A percentile compares a stretch with the other conserved stretches of the same genome.
Conservation (phyloP, 2,329 filamentous ascomycete species). For the Ophiostoma novo-ulmi region DNA sequence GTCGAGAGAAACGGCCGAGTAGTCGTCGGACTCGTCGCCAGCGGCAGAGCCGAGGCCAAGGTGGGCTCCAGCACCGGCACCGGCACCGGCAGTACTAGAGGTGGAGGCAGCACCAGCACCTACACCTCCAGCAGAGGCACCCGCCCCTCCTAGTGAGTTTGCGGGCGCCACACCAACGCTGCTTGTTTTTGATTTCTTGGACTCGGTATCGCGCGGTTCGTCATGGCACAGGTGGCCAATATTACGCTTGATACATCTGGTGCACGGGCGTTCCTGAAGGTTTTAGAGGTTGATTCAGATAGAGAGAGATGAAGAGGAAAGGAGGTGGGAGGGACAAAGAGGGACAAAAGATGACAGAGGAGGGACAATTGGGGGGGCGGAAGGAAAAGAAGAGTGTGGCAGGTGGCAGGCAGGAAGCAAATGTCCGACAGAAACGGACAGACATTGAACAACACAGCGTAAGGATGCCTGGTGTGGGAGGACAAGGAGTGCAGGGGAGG, state of each 20-base stretch:
- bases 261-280: constrained; percentile 84
- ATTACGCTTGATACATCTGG: constrained; percentile 95
- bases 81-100: background rate
- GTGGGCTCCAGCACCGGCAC: background rate
- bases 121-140: background rate
- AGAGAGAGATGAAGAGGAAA: background rate
- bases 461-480: constrained; percentile 23
- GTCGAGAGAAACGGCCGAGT: constrained; percentile 54
- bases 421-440: background rate
- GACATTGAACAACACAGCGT: constrained; percentile 29
- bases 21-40: constrained; percentile 44
- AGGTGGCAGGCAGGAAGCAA: background rate
- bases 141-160: constrained; percentile 41
- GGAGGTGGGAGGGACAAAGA: background rate
- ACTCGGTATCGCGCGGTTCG: constrained; percentile 78
- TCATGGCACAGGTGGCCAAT: constrained; percentile 98
- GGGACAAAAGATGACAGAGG: constrained; percentile 19
- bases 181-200: constrained; percentile 71
- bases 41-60: background rate
- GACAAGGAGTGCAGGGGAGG: constrained; percentile 19
- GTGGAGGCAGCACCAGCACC: background rate
- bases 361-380: background rate
- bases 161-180: constrained; percentile 54
- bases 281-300: constrained; percentile 4
- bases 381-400: background rate